Base-by-base conservation (phyloP, 345 rosid species). In the Gossypium bickii region DNA sequence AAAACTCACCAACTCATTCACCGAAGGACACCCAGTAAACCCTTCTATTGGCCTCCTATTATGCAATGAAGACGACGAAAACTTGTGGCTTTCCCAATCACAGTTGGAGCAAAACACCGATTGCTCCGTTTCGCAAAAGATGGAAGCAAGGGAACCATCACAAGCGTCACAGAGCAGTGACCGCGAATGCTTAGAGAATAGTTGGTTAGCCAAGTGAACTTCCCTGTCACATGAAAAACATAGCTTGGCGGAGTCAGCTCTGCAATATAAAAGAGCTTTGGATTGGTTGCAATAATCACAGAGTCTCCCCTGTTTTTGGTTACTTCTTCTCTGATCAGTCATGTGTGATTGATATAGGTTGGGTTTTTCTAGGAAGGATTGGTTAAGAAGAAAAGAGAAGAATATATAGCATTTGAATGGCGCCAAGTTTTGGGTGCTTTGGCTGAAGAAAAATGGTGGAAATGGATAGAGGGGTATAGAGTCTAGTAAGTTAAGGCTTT, bases 191-290 rank as follows among this genome's bases (percentile, higher is more conserved):
- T 84, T 91, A 34, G 86, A 58, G 89, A 95, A 93, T 41, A 95
- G 96, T 78, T 82, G 93, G 83, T 91, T 91, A 20, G 99, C 85
- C n/a, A 89, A 84, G 89, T 95, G 99, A 43, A 95, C 97, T 62
- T 91, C 89, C 10, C 85, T 83, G 87, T 95, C 99, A 80, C 99
- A 95, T 12, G 86, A 78, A 53, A 95, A 81, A 70, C 99, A 95
- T 22, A 95, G 96, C 86, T 81, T 91, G 7, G 98, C 98, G 0
- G 95, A 85, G 87, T 92, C 98, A 9, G 97, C 92, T 83, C 90
- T 83, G 87, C 98, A 94, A 79, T 88, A 89, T n/a, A 94, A 76
- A 3, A 94, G 84, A 74, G 97, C 98, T 4, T 77, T 78, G 22
- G 85, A 69, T 34, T 83, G 78, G 45, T 84, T 82, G 74, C 99